A percentile compares a stretch with the other conserved stretches of the same genome.
These are phyloP conservation scores for Lachnellula hyalina DNA, from an alignment of 2,329 filamentous ascomycete species.

Conservation along the genomic window DNA sequence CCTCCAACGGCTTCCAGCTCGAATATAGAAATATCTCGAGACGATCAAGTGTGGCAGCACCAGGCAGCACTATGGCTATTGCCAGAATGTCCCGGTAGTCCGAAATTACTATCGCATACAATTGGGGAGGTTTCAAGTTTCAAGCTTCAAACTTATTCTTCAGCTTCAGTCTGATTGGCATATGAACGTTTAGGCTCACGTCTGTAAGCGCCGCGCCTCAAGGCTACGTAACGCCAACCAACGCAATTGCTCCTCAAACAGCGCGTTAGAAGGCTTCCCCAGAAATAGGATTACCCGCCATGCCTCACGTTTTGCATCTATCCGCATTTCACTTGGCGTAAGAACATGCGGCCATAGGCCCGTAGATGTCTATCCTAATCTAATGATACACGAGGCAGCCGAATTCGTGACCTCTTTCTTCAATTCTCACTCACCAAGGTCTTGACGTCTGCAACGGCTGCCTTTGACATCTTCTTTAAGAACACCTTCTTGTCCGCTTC, in stretches of 20 bases:
- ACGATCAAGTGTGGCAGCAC: neutral
- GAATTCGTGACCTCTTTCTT: constrained; percentile 6
- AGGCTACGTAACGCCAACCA: neutral
- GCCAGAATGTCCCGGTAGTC: neutral
- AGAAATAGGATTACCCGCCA: neutral
- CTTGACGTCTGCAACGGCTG: constrained; percentile 67
- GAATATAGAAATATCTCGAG: neutral
- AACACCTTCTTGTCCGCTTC: constrained; percentile 81
- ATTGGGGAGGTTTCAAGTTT: neutral
- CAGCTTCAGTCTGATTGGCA: constrained; percentile 1
- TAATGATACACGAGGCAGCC: neutral
- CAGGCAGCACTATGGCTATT: neutral
- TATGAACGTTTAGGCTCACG: neutral
- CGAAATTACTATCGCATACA: neutral
- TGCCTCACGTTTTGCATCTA: neutral
- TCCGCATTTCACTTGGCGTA: neutral
- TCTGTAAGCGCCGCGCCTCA: constrained; percentile 13
- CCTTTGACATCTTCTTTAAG: constrained; percentile 81
- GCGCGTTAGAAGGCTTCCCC: constrained; percentile 5
- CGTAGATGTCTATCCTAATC: neutral
- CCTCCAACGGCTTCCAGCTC: neutral
- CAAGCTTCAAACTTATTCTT: constrained; percentile 1
- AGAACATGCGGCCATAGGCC: neutral
- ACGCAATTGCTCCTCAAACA: constrained; percentile 9
- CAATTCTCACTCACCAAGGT: constrained; percentile 20